Evolutionary conservation across 2,329 filamentous ascomycete species (phyloP).

Genomic region (Chaetomiaceae sp.): DNA sequence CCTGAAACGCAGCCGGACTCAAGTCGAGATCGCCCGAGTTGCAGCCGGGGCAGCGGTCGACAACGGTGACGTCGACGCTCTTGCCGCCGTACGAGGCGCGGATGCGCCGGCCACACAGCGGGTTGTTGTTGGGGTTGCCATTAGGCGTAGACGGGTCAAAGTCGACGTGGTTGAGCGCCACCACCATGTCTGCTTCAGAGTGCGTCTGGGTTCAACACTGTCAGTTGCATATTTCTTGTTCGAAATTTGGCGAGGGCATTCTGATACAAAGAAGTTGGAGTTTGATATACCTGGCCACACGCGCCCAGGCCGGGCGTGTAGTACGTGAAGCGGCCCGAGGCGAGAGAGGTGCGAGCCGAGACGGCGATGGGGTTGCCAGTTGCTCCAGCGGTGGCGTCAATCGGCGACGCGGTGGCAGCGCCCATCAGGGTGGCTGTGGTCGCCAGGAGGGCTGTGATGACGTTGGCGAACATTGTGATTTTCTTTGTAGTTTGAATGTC

Average conservation of each 20-base stretch:
- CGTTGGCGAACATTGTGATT: background rate
- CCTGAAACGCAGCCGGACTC: conserved; percentile 34
- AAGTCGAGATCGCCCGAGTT: conserved; percentile 35
- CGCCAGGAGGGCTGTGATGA: background rate
- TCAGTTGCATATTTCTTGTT: too few species aligned
- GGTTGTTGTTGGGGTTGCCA: conserved; percentile 57
- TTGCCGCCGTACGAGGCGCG: conserved; percentile 39
- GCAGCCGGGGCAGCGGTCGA: conserved; percentile 52
- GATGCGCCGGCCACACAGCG: conserved; percentile 57
- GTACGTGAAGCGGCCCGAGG: conserved; percentile 59
- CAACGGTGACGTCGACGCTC: conserved; percentile 53
- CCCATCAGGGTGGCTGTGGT: background rate
- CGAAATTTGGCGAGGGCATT: too few species aligned
- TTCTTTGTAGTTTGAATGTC: background rate
- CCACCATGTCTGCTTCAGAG: conserved; percentile 50
- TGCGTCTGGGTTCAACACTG: too few species aligned
- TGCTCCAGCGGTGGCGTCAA: background rate
- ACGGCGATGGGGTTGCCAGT: background rate
- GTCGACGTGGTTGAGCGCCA: conserved; percentile 55
- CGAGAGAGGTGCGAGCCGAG: background rate
- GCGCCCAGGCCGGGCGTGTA: conserved; percentile 58
- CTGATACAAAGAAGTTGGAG: too few species aligned
- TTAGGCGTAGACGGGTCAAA: conserved; percentile 53
- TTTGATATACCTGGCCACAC: too few species aligned
- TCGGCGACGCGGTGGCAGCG: background rate